A percentile compares a stretch with the other conserved stretches of the same genome.
These are phyloP conservation scores for Rhodotorula sp. DNA, from an alignment of 1,284 basidiomycete genomes.

Conservation along the genomic window DNA sequence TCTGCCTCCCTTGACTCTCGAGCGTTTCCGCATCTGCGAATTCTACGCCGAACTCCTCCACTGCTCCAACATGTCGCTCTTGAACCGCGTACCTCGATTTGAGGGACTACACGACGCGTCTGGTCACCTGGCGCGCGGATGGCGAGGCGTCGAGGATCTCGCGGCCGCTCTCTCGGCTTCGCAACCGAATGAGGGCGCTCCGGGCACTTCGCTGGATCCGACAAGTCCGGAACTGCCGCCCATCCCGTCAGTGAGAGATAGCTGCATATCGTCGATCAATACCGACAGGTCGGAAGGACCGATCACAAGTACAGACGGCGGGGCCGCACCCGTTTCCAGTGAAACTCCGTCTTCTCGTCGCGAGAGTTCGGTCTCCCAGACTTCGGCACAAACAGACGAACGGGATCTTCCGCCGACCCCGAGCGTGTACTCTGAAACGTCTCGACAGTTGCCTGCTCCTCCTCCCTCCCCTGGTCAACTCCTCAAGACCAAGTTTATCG, in stretches of 20 bases:
- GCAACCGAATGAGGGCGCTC: slow-evolving; percentile 8
- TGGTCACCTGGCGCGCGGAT: slow-evolving; percentile 31
- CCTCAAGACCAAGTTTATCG: slow-evolving; percentile 71
- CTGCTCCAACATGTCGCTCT: slow-evolving; percentile 94
- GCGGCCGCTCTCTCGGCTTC: slow-evolving; percentile 29
- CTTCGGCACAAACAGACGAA: neutral
- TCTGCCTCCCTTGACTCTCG: slow-evolving; percentile 81
- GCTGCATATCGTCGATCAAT: too few species aligned
- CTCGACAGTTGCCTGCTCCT: slow-evolving; percentile 11
- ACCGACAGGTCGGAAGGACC: neutral
- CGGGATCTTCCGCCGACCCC: slow-evolving; percentile 24
- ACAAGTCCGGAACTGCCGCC: slow-evolving; percentile 10
- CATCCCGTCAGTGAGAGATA: neutral
- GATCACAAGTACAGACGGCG: too few species aligned
- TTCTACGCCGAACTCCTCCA: slow-evolving; percentile 95
- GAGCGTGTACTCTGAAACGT: slow-evolving; percentile 23
- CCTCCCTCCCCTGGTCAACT: slow-evolving; percentile 61
- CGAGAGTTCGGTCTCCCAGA: slow-evolving; percentile 7
- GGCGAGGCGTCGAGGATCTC: slow-evolving; percentile 32
- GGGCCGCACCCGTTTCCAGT: neutral
- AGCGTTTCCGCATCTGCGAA: slow-evolving; percentile 95
- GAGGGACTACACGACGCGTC: slow-evolving; percentile 21
- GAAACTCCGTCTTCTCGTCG: neutral
- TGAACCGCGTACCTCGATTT: slow-evolving; percentile 64
- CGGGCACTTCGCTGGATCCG: slow-evolving; percentile 1